Base-by-base conservation (phyloP, 2,329 filamentous ascomycete species). In the Alternaria consortialis region DNA sequence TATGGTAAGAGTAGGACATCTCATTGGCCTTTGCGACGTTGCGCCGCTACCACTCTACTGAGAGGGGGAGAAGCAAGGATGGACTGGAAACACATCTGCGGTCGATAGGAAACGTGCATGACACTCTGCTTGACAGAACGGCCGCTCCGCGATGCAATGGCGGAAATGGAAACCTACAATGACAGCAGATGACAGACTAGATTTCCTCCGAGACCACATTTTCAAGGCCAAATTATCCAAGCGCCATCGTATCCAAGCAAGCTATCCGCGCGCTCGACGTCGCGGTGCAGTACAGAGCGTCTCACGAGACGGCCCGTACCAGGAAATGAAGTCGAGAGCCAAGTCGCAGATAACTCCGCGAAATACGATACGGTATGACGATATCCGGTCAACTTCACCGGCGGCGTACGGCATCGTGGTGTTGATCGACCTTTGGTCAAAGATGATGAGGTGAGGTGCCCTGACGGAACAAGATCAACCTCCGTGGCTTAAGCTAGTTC, bases 61-160 rank as follows among this genome's bases (percentile, higher is more conserved):
- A n/a, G 32, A 56, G 27, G 27, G 36, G 34, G 17, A 47, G 32
- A 47, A 23, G 48, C 34, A 27, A 25, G 36, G 48, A 17, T 42
- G 23, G 39, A 47, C 43, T 44, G 53, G 58, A 52, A 60, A 56
- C 58, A 46, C 53, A 9, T 25, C 17, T 56, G 53, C 39, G 40
- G 39, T 47, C 31, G 39, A 47, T 17, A 36, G 40, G 47, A 56
- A 60, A 57, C 58, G 47, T 36, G 46, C 34, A n/a, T 47, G 46
- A 60, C 27, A 57, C 53, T 44, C 53, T 57, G 46, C 27, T 39
- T 52, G 46, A 60, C 55, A 42, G 46, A 36, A 47, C 47, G 40
- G 32, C 53, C 58, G 58, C 58, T 37, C 46, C 46, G 46, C 20
- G 31, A 36, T 50, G 46, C 31, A 36, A 50, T 25, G 20, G 31